Conservation (phyloP, 202 grass and related monocot species). For the Cymbopogon flexuosus region DNA sequence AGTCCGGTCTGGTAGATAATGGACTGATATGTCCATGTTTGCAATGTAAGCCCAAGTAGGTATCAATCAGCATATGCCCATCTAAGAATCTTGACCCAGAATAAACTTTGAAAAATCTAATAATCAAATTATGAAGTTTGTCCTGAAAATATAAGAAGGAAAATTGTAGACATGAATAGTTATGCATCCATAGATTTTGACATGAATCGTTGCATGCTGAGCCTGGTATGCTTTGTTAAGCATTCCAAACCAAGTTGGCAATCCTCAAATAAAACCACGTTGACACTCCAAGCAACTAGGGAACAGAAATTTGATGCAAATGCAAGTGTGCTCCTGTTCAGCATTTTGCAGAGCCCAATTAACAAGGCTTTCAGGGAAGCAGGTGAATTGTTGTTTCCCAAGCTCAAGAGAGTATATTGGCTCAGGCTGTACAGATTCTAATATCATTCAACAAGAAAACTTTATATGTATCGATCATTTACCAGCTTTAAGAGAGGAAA, state of each 20-base stretch:
- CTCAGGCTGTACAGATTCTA: background rate
- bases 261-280: background rate
- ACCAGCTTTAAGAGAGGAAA: background rate
- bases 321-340: background rate
- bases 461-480: background rate
- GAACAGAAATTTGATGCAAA: background rate
- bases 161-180: background rate
- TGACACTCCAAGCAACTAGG: background rate
- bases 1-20: background rate
- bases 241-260: background rate
- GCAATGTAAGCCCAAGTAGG: background rate
- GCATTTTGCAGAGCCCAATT: background rate
- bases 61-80: background rate
- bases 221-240: background rate
- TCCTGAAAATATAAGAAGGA: background rate
- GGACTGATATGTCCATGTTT: slow-evolving; percentile 19
- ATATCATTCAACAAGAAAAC: background rate
- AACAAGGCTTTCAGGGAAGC: background rate
- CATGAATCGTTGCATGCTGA: background rate
- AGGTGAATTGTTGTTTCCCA: background rate
- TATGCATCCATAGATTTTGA: background rate
- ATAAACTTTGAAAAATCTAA: background rate
- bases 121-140: background rate
- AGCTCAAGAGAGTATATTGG: background rate
- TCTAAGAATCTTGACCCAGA: slow-evolving; percentile 6